Percentiles rank a stretch among this genome's conserved stretches.
Evolutionary conservation across 1,139 yeast species (phyloP).

Genomic region (Sugiyamaella grinbergsii): DNA sequence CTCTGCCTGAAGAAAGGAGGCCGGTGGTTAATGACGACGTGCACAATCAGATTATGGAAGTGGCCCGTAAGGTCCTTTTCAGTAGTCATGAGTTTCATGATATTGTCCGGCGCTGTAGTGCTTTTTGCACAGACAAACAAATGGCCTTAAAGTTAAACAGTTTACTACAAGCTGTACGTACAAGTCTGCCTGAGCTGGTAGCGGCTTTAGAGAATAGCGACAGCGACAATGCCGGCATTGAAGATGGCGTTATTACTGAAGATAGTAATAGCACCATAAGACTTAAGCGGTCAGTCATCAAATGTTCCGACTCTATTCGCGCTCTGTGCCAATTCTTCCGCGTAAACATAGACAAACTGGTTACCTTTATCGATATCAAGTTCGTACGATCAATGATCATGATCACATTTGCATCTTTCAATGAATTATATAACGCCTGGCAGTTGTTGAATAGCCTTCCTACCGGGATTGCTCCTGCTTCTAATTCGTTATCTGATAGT

Average conservation of each 20-base stretch:
- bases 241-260: conserved; percentile 11
- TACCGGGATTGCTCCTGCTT: conserved; percentile 27
- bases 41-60: conserved; percentile 32
- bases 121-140: conserved; percentile 66
- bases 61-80: conserved; percentile 44
- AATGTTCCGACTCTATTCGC: conserved; percentile 31
- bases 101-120: conserved; percentile 64
- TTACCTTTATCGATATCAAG: conserved; percentile 58
- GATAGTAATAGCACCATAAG: conserved; percentile 17
- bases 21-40: conserved; percentile 18
- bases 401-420: conserved; percentile 69
- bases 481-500: conserved; percentile 26
- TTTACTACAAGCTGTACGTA: conserved; percentile 55
- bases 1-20: conserved; percentile 56
- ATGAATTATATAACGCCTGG: conserved; percentile 77
- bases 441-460: conserved; percentile 45
- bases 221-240: conserved; percentile 21
- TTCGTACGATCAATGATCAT: conserved; percentile 73
- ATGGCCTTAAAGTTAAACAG: conserved; percentile 61
- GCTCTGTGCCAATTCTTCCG: conserved; percentile 31
- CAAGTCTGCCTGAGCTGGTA: conserved; percentile 33
- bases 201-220: conserved; percentile 32
- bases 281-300: conserved; percentile 22
- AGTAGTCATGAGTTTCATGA: conserved; percentile 68
- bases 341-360: conserved; percentile 30